Conservation (phyloP, 2,329 filamentous ascomycete species). For the Dichotomopilus funicola region DNA sequence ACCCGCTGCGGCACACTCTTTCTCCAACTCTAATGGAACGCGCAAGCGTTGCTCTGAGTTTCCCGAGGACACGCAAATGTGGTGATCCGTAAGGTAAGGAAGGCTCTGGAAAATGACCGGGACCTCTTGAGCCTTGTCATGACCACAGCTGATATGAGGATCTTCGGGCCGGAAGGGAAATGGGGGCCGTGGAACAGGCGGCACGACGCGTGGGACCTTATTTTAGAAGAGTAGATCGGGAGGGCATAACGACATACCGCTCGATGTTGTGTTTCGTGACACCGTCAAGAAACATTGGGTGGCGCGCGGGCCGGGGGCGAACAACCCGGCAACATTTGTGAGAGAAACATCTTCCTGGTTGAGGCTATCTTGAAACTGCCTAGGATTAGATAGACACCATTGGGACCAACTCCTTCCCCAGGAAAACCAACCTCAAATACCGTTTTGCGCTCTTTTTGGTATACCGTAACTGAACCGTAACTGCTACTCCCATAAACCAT, state of each 20-base stretch:
- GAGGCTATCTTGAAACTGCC: too few relatives aligned
- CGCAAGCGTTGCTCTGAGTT: slow-evolving; percentile 1
- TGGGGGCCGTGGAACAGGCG: neutral
- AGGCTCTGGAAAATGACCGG: neutral
- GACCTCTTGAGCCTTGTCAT: neutral
- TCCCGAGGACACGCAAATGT: neutral
- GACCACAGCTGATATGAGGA: neutral
- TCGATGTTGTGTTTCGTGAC: too few relatives aligned
- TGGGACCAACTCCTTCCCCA: neutral
- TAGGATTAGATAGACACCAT: too few relatives aligned
- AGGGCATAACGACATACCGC: too few relatives aligned
- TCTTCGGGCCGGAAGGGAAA: neutral
- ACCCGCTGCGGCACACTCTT: neutral
- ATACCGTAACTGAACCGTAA: neutral
- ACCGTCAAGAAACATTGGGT: too few relatives aligned
- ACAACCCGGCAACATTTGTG: too few relatives aligned
- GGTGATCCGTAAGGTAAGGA: neutral
- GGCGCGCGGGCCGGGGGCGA: too few relatives aligned
- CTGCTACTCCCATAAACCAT: neutral
- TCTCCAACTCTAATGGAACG: neutral
- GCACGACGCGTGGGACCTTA: neutral
- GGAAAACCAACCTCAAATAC: neutral
- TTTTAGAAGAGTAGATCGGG: neutral
- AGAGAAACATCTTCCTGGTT: too few relatives aligned
- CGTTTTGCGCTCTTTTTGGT: too few relatives aligned